Evolutionary conservation across 2,329 filamentous ascomycete species (phyloP), one percentile per base, ranked within the genome.

Genomic region (Lachnellula cervina): DNA sequence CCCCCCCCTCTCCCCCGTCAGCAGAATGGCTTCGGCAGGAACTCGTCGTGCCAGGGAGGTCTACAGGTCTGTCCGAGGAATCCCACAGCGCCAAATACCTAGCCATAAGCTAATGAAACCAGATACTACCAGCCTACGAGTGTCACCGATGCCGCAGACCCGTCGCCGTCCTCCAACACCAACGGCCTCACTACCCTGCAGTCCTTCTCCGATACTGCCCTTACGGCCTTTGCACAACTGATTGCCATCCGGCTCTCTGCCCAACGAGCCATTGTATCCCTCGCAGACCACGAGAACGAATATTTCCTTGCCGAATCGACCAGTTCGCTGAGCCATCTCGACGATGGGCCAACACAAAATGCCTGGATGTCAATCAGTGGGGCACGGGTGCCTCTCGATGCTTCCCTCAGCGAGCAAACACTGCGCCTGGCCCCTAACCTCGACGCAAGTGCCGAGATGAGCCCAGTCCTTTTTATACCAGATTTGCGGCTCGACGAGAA

Each of bases 191-290:
- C 4, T 17, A 40, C 37, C 8, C 16, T n/a, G 37, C 37, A 40
- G 8, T 59, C 60, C 23, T 75, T 66, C 71, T 74, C 14, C 68
- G 72, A 75, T 62, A 74, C 73, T 2, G 72, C 72, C 25, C 70
- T 79, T 17, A 71, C 71, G 13, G 72, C 73, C 2, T 72, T 75
- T 52, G 68, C 78, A 1, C 79, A 81, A 64, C 69, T 82, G 16
- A 75, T 73, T 11, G 73, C 78, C 0, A 68, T 81, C 11, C 72
- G 77, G 0, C 66, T 81, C 47, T 67, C 71, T 21, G 72, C 73
- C 21, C 73, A 75, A 55, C 72, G 78, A 21, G 73, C 70, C 45
- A 72, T 81, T 60, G 71, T 80, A 21, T 77, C 75, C 23, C 56
- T 67, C 5, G 59, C 64, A 35, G 61, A 64, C 35, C 58, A 62